Conservation (phyloP, 78 protist genomes). For the Thecamonas trahens region DNA sequence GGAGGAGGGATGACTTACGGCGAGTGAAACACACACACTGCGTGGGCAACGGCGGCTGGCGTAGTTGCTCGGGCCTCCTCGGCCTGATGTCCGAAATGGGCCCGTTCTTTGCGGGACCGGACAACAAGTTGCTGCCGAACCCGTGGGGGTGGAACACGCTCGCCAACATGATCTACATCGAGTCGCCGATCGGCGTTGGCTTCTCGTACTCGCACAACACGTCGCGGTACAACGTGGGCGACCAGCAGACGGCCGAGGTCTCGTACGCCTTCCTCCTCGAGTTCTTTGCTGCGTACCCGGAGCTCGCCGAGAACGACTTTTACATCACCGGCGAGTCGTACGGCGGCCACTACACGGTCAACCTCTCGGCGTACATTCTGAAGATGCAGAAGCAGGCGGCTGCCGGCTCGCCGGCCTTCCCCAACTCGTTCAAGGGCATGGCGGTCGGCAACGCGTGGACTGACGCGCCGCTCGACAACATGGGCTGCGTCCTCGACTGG, state of each 20-base stretch:
- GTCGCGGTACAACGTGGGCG: conserved; percentile 7
- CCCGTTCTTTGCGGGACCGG: neutral
- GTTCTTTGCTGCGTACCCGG: conserved; percentile 30
- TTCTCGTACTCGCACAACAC: neutral
- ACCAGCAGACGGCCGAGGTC: conserved; percentile 28
- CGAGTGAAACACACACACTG: conserved; percentile 2
- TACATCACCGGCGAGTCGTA: conserved; percentile 62
- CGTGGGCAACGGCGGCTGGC: neutral
- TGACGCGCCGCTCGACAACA: conserved; percentile 20
- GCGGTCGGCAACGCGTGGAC: conserved; percentile 51
- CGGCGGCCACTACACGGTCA: conserved; percentile 50
- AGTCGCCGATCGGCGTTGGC: conserved; percentile 35
- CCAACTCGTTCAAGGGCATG: no score
- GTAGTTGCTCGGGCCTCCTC: neutral
- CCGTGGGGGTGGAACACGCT: conserved; percentile 26
- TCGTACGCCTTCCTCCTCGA: conserved; percentile 5
- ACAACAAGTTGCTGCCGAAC: neutral
- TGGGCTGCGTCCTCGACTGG: neutral
- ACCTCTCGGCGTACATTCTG: conserved; percentile 1
- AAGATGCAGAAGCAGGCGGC: neutral
- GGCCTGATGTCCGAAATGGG: neutral
- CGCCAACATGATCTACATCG: conserved; percentile 48
- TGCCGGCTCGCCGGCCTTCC: neutral
- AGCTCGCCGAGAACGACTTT: conserved; percentile 12
- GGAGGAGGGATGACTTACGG: no score